phyloP scores from a whole-genome alignment of 2,329 filamentous ascomycete genomes.

The Microthyrium microscopicum region DNA sequence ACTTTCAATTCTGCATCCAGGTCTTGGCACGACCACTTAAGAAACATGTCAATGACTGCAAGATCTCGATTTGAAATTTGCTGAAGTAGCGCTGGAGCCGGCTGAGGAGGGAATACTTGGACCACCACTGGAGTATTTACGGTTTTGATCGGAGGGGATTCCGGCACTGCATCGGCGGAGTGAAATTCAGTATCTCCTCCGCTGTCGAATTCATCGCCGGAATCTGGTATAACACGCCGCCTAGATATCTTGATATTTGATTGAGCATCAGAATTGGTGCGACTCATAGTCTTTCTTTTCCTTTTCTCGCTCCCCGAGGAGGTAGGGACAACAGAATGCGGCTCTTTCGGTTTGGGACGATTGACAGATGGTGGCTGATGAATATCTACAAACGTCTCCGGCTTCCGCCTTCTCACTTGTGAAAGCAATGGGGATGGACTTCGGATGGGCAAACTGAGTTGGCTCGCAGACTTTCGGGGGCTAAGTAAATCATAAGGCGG shows the following conservation, averaged over 20 bases:
- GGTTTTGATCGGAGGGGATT: constrained; percentile 1
- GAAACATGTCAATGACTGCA: not conserved
- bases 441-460: not conserved
- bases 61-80: not conserved
- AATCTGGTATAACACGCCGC: constrained; percentile 6
- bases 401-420: not conserved
- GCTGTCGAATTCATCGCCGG: constrained; percentile 3
- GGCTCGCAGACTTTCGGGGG: not conserved
- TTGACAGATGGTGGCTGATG: not conserved
- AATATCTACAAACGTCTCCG: not conserved
- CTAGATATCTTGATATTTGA: not conserved
- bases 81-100: not conserved
- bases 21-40: constrained; percentile 1
- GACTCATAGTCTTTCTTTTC: constrained; percentile 4
- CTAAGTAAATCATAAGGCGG: too few species aligned
- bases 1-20: too few species aligned
- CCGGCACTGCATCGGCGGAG: not conserved
- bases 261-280: constrained; percentile 5
- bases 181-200: not conserved
- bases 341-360: not conserved
- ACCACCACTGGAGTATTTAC: constrained; percentile 1
- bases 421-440: too few species aligned
- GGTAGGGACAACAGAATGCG: not conserved
- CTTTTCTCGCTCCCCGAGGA: not conserved
- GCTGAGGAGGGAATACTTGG: not conserved